These are phyloP conservation scores for Gossypium trilobum DNA, from an alignment of 441 rosid species.

Conservation along the genomic window DNA sequence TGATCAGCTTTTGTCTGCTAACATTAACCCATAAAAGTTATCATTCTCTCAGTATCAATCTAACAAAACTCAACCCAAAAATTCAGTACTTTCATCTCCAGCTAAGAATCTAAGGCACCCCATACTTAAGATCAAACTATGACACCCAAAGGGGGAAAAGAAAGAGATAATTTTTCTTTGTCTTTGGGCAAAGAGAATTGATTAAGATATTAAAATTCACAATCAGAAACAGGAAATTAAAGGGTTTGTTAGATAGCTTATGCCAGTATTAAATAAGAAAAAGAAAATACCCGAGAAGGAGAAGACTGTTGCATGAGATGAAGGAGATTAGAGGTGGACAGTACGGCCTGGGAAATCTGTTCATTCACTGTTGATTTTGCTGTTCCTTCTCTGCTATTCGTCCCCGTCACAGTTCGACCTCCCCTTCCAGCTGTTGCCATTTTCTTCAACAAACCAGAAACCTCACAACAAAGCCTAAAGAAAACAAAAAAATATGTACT, in stretches of 20 bases:
- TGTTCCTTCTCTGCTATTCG: conserved; percentile 33
- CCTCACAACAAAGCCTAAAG: background rate
- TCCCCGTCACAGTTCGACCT: conserved; percentile 17
- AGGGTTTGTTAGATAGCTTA: background rate
- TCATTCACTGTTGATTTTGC: conserved; percentile 49
- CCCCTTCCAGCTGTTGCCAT: conserved; percentile 9
- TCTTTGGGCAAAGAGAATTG: background rate
- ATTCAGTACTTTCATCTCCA: background rate
- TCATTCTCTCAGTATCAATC: background rate
- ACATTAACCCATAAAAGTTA: background rate
- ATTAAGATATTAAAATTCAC: background rate
- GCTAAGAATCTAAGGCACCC: background rate
- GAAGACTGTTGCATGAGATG: conserved; percentile 61
- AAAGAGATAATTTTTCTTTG: background rate
- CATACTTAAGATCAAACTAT: background rate
- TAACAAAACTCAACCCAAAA: background rate
- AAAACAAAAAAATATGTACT: background rate
- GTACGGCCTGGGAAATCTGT: conserved; percentile 55
- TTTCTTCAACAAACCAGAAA: background rate
- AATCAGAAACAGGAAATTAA: background rate
- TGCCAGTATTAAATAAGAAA: background rate
- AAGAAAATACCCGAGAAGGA: conserved; percentile 35
- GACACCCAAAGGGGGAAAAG: background rate
- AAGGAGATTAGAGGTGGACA: conserved; percentile 61
- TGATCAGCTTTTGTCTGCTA: background rate